These are phyloP conservation scores for Cladophialophora chaetospira DNA, from an alignment of 2,329 filamentous ascomycete genomes.

Conservation along the genomic window DNA sequence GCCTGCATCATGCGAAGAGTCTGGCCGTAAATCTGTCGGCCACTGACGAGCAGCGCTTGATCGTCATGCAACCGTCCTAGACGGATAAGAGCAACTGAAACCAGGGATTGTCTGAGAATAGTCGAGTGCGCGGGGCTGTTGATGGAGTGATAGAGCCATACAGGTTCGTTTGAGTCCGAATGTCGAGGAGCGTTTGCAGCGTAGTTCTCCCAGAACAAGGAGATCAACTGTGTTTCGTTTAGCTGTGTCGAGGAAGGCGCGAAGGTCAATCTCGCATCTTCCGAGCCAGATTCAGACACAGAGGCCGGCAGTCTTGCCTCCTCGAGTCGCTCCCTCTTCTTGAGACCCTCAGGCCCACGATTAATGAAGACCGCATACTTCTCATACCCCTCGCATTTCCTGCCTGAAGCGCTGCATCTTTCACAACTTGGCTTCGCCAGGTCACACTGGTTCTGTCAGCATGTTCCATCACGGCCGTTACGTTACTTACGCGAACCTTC, in stretches of 20 bases:
- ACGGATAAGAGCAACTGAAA: slow-evolving; percentile 11
- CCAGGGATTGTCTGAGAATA: slow-evolving; percentile 6
- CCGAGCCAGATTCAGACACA: background rate
- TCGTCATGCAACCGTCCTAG: slow-evolving; percentile 8
- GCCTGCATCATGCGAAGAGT: slow-evolving; percentile 12
- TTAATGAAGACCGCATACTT: slow-evolving; percentile 21
- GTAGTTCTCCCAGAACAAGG: slow-evolving; percentile 15
- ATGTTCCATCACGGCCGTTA: background rate
- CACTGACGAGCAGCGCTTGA: background rate
- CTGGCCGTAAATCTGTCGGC: slow-evolving; percentile 13
- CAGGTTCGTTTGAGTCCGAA: background rate
- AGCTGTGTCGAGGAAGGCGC: background rate
- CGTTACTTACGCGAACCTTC: slow-evolving; percentile 10
- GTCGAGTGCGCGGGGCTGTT: background rate
- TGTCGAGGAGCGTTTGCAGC: background rate
- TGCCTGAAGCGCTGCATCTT: slow-evolving; percentile 4
- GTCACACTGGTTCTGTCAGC: slow-evolving; percentile 11
- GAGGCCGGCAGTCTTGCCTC: background rate
- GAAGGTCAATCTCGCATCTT: background rate
- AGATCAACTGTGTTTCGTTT: slow-evolving; percentile 12
- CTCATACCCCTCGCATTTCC: slow-evolving; percentile 18
- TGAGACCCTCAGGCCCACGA: slow-evolving; percentile 12
- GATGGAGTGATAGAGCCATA: slow-evolving; percentile 9
- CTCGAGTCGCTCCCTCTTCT: slow-evolving; percentile 14
- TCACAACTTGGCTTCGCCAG: slow-evolving; percentile 10